Base-by-base conservation (phyloP, 768 basidiomycete genomes). In the Podaxis pistillaris region DNA sequence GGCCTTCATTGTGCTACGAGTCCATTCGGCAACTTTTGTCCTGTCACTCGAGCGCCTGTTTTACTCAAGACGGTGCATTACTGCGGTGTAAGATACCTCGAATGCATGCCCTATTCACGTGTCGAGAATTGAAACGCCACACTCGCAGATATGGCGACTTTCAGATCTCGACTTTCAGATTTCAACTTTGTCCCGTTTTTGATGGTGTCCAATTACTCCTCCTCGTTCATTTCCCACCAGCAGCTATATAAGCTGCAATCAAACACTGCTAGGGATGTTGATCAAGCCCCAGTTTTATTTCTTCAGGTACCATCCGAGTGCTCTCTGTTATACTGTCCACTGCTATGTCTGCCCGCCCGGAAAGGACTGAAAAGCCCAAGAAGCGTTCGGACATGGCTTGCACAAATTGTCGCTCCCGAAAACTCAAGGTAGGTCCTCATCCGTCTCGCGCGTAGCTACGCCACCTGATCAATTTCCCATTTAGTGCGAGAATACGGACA, bases 371-470 rank as follows among this genome's bases (percentile, higher is more conserved):
- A 53, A 26, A 65, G 50, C 53, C 65, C 63, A 63, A 68, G 68
- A 51, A 75, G 65, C 74, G 85, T 58, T 79, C 79, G 1, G 73
- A 77, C 8, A 81, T 86, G 65, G 86, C 86, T 2, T 88, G 86
- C 70, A 75, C 71, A 0, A 73, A 74, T 60, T 88, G 86, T 68
- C 81, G 86, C 6, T 68, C 70, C 36, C 79, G 82, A 17, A 86
- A 88, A 70, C 78, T 86, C 63, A 85, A 82, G 76, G 86, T 83
- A 65, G 40, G 66, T 68, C 26, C 46, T 41, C 24, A 37, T 56
- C 40, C 57, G 44, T 51, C 58, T 50, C 15, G 24, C 28, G 12
- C 38, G 17, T 36, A 52, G 30, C 41, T 53, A 19, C 33, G 22
- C 38, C 53, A 22, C 53, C 46, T 60, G 46, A 57, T 40, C 26